A percentile compares a stretch with the other conserved stretches of the same genome.
Evolutionary conservation across 352 stramenopile genomes (phyloP).

Genomic region (Saprolegnia parasitica): DNA sequence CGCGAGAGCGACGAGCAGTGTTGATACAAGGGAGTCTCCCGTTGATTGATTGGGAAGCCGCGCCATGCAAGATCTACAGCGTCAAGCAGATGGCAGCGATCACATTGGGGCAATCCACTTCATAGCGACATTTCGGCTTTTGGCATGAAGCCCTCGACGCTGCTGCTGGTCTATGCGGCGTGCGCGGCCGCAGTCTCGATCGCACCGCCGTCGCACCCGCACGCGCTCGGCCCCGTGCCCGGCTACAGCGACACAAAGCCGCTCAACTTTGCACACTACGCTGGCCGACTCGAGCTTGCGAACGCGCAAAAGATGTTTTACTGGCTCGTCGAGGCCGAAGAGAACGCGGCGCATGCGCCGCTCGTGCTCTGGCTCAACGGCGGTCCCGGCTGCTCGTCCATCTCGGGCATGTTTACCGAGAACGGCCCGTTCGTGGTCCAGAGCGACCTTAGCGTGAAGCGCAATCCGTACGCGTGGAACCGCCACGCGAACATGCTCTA

Average conservation of each 20-base stretch:
- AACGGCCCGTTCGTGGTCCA: conserved; percentile 63
- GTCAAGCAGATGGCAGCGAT: not conserved
- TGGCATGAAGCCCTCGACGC: not conserved
- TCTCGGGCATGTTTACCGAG: conserved; percentile 79
- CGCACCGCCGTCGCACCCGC: not conserved
- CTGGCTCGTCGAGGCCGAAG: conserved; percentile 56
- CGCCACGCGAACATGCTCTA: conserved; percentile 83
- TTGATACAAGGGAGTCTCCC: not conserved
- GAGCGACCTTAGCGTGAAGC: conserved; percentile 43
- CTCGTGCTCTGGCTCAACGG: conserved; percentile 91
- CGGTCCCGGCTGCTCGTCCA: conserved; percentile 79
- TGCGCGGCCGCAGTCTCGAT: not conserved
- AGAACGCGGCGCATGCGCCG: conserved; percentile 51
- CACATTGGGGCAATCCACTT: not conserved
- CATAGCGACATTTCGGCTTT: not conserved
- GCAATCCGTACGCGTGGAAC: conserved; percentile 86
- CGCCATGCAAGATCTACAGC: not conserved
- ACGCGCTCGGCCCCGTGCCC: conserved; percentile 31
- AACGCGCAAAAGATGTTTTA: conserved; percentile 69
- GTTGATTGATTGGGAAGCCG: not conserved
- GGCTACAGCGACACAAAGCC: conserved; percentile 37
- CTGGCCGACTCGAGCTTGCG: conserved; percentile 41
- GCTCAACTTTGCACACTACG: conserved; percentile 56
- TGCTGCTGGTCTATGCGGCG: not conserved
- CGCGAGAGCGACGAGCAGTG: too few relatives aligned